Evolutionary conservation across 331 rosid genomes (phyloP).

Genomic region (Quercus lobata): DNA sequence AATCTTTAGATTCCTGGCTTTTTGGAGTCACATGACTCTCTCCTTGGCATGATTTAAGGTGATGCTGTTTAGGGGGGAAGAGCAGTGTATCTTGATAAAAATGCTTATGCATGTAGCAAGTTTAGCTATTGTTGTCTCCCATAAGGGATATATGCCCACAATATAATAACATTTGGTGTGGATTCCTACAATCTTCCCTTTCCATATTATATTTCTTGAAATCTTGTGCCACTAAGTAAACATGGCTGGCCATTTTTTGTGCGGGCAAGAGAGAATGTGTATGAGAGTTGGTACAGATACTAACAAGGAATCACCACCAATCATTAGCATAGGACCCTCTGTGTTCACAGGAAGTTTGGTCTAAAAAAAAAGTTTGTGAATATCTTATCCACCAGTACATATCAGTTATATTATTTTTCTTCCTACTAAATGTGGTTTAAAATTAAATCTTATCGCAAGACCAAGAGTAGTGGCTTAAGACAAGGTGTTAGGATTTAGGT

Average conservation of each 20-base stretch:
- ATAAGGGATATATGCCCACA: slow-evolving; percentile 5
- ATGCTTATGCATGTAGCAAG: slow-evolving; percentile 5
- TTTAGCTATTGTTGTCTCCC: slow-evolving; percentile 25
- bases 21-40: slow-evolving; percentile 42
- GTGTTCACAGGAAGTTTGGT: no score
- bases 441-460: no score
- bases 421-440: no score
- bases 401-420: no score
- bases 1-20: slow-evolving; percentile 51
- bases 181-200: slow-evolving; percentile 5
- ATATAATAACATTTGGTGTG: slow-evolving; percentile 3
- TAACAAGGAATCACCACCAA: not conserved
- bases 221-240: not conserved
- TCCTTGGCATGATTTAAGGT: slow-evolving; percentile 15
- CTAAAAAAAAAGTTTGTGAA: no score
- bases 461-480: no score
- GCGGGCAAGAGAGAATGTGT: not conserved
- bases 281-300: not conserved
- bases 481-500: no score
- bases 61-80: not conserved
- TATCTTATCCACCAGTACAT: no score
- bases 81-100: not conserved
- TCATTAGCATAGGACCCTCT: not conserved
- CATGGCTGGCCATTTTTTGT: not conserved
- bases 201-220: not conserved